A percentile compares a stretch with the other conserved stretches of the same genome.
These are phyloP conservation scores for Triticum urartu DNA, from an alignment of 176 grass and related monocot species.

Conservation along the genomic window DNA sequence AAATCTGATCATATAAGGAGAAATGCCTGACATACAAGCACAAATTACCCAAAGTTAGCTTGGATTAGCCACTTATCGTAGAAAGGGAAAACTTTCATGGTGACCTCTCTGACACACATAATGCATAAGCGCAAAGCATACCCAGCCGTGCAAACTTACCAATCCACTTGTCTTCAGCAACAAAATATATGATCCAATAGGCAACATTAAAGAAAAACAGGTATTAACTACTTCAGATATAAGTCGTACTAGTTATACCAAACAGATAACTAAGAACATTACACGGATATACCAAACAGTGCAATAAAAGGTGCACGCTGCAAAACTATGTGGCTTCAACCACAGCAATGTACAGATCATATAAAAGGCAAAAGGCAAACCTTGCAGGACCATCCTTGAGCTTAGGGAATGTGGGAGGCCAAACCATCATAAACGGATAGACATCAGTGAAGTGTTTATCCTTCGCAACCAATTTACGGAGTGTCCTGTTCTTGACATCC, in stretches of 20 bases:
- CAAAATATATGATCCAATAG: not conserved
- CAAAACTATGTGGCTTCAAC: not conserved
- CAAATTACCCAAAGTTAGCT: no score
- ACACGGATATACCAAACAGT: not conserved
- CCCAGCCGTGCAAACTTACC: not conserved
- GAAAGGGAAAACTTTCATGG: not conserved
- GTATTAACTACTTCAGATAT: not conserved
- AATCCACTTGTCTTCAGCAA: not conserved
- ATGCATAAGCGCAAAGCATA: not conserved
- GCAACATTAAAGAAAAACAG: not conserved
- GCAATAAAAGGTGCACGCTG: not conserved
- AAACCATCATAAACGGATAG: not conserved
- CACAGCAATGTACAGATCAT: not conserved
- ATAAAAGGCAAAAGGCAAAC: not conserved
- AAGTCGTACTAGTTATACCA: no score
- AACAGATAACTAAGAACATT: not conserved
- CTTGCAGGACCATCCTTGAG: not conserved
- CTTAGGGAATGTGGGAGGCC: conserved; percentile 14
- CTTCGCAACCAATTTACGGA: not conserved
- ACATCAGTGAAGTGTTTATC: not conserved
- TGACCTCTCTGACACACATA: not conserved
- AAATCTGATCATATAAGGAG: not conserved
- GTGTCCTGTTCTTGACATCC: not conserved
- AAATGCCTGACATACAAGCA: not conserved
- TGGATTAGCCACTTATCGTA: not conserved